Percentiles rank a stretch among this genome's conserved stretches.
These are phyloP conservation scores for Ogataea hybrid DNA, from an alignment of 1,139 yeast species.

Conservation along the genomic window DNA sequence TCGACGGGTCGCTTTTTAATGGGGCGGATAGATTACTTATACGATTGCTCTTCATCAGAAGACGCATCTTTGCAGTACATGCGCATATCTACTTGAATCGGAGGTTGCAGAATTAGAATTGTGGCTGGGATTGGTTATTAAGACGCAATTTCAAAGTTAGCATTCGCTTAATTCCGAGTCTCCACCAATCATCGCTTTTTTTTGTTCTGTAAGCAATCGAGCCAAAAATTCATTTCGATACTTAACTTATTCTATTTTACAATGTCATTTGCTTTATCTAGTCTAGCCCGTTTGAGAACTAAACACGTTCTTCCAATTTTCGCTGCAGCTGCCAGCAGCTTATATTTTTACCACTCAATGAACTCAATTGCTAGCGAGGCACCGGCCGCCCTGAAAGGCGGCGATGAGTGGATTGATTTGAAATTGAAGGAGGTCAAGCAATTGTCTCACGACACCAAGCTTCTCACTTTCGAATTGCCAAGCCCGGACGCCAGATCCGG, in stretches of 20 bases:
- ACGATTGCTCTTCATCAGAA: background rate
- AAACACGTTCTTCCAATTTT: constrained; percentile 43
- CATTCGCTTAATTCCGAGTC: background rate
- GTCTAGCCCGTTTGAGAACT: constrained; percentile 20
- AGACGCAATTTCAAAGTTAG: background rate
- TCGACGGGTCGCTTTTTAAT: constrained; percentile 3
- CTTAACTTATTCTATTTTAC: background rate
- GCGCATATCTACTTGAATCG: background rate
- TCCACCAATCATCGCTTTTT: constrained; percentile 5
- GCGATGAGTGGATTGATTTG: constrained; percentile 78
- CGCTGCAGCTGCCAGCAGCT: constrained; percentile 48
- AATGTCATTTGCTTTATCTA: constrained; percentile 24
- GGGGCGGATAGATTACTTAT: too few relatives aligned
- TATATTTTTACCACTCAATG: constrained; percentile 40
- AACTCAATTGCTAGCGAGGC: constrained; percentile 42
- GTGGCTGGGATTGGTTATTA: background rate
- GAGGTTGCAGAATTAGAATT: background rate
- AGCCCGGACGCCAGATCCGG: constrained; percentile 71
- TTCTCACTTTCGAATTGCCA: constrained; percentile 71
- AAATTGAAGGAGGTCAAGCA: constrained; percentile 58
- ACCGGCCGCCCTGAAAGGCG: constrained; percentile 60
- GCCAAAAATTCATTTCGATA: background rate
- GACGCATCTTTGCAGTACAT: background rate
- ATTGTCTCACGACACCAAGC: constrained; percentile 63
- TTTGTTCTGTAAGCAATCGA: background rate